Base-by-base conservation (phyloP, 179 eudicot genomes). In the Monotropa hypopitys region DNA sequence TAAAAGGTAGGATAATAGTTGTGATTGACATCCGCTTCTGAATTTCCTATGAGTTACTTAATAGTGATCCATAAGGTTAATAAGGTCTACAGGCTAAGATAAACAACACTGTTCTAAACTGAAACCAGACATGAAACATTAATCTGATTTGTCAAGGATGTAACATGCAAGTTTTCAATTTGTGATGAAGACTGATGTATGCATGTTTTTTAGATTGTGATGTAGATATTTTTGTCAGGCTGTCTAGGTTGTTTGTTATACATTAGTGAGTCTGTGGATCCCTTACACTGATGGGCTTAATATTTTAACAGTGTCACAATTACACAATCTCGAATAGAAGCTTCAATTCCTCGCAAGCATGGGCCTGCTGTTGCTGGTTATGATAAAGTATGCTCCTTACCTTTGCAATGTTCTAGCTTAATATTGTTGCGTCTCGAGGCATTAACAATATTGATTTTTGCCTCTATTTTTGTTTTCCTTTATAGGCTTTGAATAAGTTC, bases 291-390 rank as follows among this genome's bases (percentile, higher is more conserved):
- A 62, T 32, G 42, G 38, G 51, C 49, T 32, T 81, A 13, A 70
- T 83, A 23, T 76, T 54, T 71, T 56, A 43, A 82, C 90, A 94
- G 98, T 78, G 85, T 92, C 61, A 94, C 98, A 74, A 82, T 80
- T 50, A 90, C 97, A 59, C 97, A 97, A 35, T 78, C 97, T 80
- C 90, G 98, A 61, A 87, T 92, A 80, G 97, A 92, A 84, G 87
- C 88, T 66, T 90, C 97, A 42, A 94, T 94, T 84, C 98, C 98
- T 77, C 88, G 97, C 80, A 94, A 94, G 84, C 98, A 92, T 77
- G 98, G 97, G 49, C 97, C 97, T 81, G 88, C 92, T 77, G 81
- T 94, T 79, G 97, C 98, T 75, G 98, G 98, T 76, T 94, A 94
- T 86, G 98, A 94, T 85, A 85, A 91, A 69, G 98, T 94, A 89